These are phyloP conservation scores for Strigomonas oncopelti DNA, from an alignment of 208 protist genomes.

Conservation along the genomic window DNA sequence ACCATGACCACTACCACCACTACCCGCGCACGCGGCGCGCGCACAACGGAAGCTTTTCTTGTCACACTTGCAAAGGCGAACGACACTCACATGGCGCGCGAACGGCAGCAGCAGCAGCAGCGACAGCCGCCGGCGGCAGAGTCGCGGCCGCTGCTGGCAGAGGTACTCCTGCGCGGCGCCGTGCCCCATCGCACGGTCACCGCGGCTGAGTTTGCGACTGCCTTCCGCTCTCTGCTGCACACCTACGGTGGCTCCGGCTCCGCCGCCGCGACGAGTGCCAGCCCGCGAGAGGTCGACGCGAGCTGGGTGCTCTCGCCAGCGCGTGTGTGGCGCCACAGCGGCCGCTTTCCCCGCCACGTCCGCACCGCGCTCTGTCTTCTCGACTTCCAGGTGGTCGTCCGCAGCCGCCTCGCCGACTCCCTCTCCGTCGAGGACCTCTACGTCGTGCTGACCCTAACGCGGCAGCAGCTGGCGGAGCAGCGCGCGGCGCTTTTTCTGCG, in stretches of 20 bases:
- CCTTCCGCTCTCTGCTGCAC: constrained; percentile 27
- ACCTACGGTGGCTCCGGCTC: not conserved
- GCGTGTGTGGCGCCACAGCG: constrained; percentile 49
- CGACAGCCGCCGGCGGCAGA: too few relatives aligned
- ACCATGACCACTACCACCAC: too few relatives aligned
- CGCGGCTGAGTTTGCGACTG: constrained; percentile 45
- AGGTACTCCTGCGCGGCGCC: constrained; percentile 36
- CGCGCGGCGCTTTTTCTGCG: not conserved
- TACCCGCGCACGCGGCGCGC: too few relatives aligned
- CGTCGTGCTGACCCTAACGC: constrained; percentile 46
- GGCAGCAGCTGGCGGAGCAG: constrained; percentile 20
- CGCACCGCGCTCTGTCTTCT: constrained; percentile 50
- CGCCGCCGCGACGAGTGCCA: not conserved
- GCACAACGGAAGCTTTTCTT: not conserved
- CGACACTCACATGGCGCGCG: not conserved
- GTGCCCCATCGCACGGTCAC: constrained; percentile 39
- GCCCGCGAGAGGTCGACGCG: not conserved
- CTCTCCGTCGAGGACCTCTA: constrained; percentile 66
- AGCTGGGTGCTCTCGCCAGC: constrained; percentile 58
- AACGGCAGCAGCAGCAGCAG: not conserved
- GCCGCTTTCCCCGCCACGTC: constrained; percentile 28
- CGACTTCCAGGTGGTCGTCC: constrained; percentile 51
- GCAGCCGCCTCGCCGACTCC: constrained; percentile 26
- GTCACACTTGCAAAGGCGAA: not conserved
- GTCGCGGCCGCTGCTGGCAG: constrained; percentile 24